phyloP scores from a whole-genome alignment of 2,329 filamentous ascomycete species.

The Clarireedia hainanense region DNA sequence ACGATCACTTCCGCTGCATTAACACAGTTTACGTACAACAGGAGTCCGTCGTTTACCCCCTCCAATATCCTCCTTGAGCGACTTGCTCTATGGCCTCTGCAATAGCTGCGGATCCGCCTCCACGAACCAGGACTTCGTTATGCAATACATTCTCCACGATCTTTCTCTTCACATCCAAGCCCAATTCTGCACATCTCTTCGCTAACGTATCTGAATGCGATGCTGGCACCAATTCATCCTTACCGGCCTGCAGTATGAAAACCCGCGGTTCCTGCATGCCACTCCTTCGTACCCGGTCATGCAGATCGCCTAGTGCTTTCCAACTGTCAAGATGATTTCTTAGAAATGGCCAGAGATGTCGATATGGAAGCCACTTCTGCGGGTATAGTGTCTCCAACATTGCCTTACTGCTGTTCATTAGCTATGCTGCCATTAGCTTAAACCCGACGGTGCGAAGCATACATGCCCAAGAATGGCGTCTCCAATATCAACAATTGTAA shows the following conservation, averaged over 20 bases:
- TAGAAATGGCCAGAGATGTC: slow-evolving; percentile 66
- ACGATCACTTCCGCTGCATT: background rate
- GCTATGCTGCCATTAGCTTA: background rate
- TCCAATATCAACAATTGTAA: slow-evolving; percentile 56
- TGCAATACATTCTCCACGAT: slow-evolving; percentile 45
- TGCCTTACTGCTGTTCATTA: slow-evolving; percentile 32
- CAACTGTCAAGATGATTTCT: slow-evolving; percentile 53
- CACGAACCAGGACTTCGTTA: slow-evolving; percentile 45
- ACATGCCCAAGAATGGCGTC: slow-evolving; percentile 65
- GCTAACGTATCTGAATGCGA: slow-evolving; percentile 41
- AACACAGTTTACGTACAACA: background rate
- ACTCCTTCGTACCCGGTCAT: slow-evolving; percentile 24
- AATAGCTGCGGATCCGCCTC: slow-evolving; percentile 38
- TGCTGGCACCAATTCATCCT: slow-evolving; percentile 50
- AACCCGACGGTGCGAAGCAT: background rate
- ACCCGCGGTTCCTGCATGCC: slow-evolving; percentile 13
- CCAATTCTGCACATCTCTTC: slow-evolving; percentile 40
- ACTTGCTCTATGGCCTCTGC: slow-evolving; percentile 34
- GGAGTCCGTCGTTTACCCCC: background rate
- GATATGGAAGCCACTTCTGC: slow-evolving; percentile 72
- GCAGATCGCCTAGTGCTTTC: slow-evolving; percentile 41
- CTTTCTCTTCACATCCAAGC: slow-evolving; percentile 37
- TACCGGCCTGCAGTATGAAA: slow-evolving; percentile 48
- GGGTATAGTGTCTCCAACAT: slow-evolving; percentile 70
- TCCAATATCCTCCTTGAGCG: background rate